Percentiles rank a stretch among this genome's conserved stretches.
Conservation (phyloP, 1,284 basidiomycete genomes). For the Ganoderma lingzhi region DNA sequence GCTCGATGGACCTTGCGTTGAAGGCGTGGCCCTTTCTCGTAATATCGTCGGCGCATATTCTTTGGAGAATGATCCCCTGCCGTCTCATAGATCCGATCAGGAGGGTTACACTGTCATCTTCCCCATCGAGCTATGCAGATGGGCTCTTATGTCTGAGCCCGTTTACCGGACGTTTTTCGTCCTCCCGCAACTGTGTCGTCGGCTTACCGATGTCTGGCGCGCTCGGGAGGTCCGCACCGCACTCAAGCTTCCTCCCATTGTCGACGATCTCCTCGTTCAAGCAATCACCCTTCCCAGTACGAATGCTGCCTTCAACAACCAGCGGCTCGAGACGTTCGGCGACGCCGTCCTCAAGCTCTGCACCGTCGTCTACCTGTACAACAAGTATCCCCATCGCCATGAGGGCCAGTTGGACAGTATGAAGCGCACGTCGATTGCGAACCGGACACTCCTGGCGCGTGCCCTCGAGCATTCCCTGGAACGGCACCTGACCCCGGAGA, state of each 20-base stretch:
- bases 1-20: constrained; percentile 65
- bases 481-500: constrained; percentile 68
- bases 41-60: constrained; percentile 54
- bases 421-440: constrained; percentile 70
- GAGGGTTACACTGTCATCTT: constrained; percentile 43
- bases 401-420: constrained; percentile 81
- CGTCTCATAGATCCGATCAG: constrained; percentile 2
- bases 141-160: constrained; percentile 55
- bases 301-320: constrained; percentile 73
- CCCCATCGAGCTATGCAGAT: constrained; percentile 61
- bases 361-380: constrained; percentile 79
- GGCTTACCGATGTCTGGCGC: constrained; percentile 70
- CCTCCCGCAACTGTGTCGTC: constrained; percentile 72
- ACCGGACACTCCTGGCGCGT: constrained; percentile 70
- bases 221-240: constrained; percentile 56
- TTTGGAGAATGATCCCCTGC: constrained; percentile 38
- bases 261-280: constrained; percentile 66
- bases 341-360: constrained; percentile 84
- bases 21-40: constrained; percentile 53
- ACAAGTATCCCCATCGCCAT: constrained; percentile 76
- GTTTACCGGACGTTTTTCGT: constrained; percentile 60
- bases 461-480: constrained; percentile 72
- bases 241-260: constrained; percentile 67
- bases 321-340: constrained; percentile 85
- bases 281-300: constrained; percentile 78